These are phyloP conservation scores for Voacanga thouarsii DNA, from an alignment of 257 asterid species.

Conservation along the genomic window DNA sequence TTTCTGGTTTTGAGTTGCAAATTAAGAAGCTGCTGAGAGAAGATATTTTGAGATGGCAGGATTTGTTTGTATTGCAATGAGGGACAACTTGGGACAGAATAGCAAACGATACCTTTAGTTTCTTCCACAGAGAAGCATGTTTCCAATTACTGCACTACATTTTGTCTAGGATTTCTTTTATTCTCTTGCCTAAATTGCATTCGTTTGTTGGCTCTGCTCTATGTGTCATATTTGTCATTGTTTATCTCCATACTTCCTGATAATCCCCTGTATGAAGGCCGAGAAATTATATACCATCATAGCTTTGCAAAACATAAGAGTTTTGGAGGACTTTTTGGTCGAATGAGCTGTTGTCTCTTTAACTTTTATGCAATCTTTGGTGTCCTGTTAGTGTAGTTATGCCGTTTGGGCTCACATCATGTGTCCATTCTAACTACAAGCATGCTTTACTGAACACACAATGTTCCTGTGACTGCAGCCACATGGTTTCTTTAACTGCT, in stretches of 20 bases:
- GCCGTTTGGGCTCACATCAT: neutral
- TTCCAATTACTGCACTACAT: neutral
- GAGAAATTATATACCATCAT: too few relatives aligned
- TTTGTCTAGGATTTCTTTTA: neutral
- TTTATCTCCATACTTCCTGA: too few relatives aligned
- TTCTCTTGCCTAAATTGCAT: too few relatives aligned
- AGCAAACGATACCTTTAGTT: neutral
- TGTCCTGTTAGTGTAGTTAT: neutral
- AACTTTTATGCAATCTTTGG: too few relatives aligned
- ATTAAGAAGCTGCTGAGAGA: neutral
- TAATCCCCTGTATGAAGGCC: too few relatives aligned
- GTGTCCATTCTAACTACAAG: neutral
- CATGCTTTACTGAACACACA: neutral
- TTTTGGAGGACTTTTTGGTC: too few relatives aligned
- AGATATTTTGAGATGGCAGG: too few relatives aligned
- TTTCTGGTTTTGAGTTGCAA: too few relatives aligned
- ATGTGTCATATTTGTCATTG: too few relatives aligned
- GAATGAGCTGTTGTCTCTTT: too few relatives aligned
- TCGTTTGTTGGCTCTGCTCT: too few relatives aligned
- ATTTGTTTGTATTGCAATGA: neutral
- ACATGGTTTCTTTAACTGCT: conserved; percentile 96
- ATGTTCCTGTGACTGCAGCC: conserved; percentile 53
- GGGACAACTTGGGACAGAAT: neutral
- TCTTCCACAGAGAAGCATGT: neutral
- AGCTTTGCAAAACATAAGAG: too few relatives aligned